Evolutionary conservation across 225 moss, liverwort and hornwort species (phyloP).

Genomic region (Asterella californica): DNA sequence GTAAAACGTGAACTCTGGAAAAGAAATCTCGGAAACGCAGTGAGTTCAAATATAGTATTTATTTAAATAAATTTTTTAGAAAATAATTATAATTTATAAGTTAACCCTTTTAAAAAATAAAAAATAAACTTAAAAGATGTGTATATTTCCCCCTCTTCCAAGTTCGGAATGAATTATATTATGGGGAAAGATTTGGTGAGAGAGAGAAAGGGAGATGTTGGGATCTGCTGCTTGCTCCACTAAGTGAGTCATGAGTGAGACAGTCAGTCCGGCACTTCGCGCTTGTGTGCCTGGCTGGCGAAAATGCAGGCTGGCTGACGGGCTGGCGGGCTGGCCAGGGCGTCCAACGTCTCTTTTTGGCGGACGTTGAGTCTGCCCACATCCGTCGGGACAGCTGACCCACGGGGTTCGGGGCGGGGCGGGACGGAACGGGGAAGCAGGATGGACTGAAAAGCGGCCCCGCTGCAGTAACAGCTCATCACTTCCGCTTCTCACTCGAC

Average conservation of each 20-base stretch:
- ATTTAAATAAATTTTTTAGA: too few species aligned
- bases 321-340: not conserved
- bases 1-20: too few species aligned
- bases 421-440: not conserved
- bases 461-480: constrained; percentile 6
- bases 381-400: constrained; percentile 7
- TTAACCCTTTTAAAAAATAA: too few species aligned
- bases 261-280: constrained; percentile 1
- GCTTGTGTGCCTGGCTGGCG: constrained; percentile 2
- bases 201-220: not conserved
- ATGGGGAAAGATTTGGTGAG: not conserved
- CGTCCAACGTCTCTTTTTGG: constrained; percentile 14
- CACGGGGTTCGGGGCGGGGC: not conserved
- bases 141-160: too few species aligned
- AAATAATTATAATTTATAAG: too few species aligned
- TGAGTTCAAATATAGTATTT: too few species aligned
- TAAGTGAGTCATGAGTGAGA: constrained; percentile 7
- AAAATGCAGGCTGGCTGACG: not conserved
- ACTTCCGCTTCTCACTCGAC: not conserved
- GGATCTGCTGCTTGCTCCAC: not conserved
- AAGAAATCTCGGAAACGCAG: too few species aligned
- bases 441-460: constrained; percentile 1
- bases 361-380: not conserved
- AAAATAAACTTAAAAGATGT: too few species aligned
- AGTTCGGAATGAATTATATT: too few species aligned